Evolutionary conservation across 2,329 filamentous ascomycete species (phyloP).

Genomic region (Penicillium italicum): DNA sequence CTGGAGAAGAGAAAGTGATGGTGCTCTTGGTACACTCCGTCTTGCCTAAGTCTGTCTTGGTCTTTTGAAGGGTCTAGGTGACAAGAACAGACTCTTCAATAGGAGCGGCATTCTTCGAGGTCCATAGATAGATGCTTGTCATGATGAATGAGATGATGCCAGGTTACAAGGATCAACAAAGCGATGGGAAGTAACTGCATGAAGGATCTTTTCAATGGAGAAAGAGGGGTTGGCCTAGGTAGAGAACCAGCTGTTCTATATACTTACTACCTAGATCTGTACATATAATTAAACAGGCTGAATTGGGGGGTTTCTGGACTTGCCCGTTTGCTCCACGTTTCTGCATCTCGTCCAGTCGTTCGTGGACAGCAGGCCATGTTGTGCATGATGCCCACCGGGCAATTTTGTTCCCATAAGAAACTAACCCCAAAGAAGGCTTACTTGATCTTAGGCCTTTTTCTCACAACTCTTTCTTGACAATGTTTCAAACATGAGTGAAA

Average conservation of each 20-base stretch:
- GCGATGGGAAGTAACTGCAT: not conserved
- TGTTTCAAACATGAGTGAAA: not conserved
- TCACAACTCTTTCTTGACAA: not conserved
- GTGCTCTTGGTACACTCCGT: not conserved
- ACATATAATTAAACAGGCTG: not conserved
- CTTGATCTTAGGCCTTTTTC: not conserved
- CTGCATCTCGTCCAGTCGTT: not conserved
- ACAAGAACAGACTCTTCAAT: not conserved
- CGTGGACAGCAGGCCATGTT: not conserved
- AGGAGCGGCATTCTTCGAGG: not conserved
- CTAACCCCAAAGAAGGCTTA: not conserved
- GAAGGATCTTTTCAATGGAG: not conserved
- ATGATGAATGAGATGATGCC: not conserved
- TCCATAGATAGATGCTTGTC: not conserved
- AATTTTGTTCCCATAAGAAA: not conserved
- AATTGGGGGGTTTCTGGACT: not conserved
- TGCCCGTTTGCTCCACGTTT: not conserved
- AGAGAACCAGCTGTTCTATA: not conserved
- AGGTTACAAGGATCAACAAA: not conserved
- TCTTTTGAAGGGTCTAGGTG: not conserved
- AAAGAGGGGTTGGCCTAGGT: not conserved
- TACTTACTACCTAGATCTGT: not conserved
- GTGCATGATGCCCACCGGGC: not conserved
- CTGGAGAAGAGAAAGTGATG: not conserved
- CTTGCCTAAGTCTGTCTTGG: not conserved